Base-by-base conservation (phyloP, 305 asterid genomes). In the Fraxinus floribunda region DNA sequence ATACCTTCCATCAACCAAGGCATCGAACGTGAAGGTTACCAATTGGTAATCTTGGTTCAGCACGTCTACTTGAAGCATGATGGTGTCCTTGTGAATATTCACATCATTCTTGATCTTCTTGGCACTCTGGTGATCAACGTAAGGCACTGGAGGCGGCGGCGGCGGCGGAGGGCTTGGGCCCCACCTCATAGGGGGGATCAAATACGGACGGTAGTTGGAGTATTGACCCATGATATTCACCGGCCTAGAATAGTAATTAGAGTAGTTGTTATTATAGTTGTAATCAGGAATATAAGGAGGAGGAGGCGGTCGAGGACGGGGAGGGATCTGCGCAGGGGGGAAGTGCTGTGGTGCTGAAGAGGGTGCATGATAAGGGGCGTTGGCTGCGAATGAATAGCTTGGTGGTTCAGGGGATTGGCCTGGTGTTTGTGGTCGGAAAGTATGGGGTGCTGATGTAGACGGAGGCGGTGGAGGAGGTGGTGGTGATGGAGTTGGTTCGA, bases 61-160 rank as follows among this genome's bases (percentile, higher is more conserved):
- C 79, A 85, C 93, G 81, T 95, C 98, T 80, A 91, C 82, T 44
- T 89, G 92, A 80, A 95, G 84, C 90, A 35, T 86, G 41, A 95
- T 91, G 2, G 94, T 94, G 80, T 92, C 98, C 78, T 92, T 94
- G 76, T 94, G 97, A 79, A 95, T 90, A 87, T 95, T 95, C 39
- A 95, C 94, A 86, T 93, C 94, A 84, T 95, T 95, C 92, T 91
- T 91, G 52, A 95, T 86, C 97, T 92, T 94, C 88, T 92, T 95
- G 1, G 98, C 93, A 74, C 87, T 90, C 84, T 92, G 95, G 70
- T 95, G 98, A 85, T 92, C 97, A 34, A 92, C 97, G 38, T 95
- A 94, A 0, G 97, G 98, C 24, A 90, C 95, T 1, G 85, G 91
- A 64, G 89, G 76, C 30, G 80, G 83, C 15, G 86, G 91, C 29